phyloP scores from a whole-genome alignment of 495 filamentous ascomycete species.

The Neurospora sublineolata region DNA sequence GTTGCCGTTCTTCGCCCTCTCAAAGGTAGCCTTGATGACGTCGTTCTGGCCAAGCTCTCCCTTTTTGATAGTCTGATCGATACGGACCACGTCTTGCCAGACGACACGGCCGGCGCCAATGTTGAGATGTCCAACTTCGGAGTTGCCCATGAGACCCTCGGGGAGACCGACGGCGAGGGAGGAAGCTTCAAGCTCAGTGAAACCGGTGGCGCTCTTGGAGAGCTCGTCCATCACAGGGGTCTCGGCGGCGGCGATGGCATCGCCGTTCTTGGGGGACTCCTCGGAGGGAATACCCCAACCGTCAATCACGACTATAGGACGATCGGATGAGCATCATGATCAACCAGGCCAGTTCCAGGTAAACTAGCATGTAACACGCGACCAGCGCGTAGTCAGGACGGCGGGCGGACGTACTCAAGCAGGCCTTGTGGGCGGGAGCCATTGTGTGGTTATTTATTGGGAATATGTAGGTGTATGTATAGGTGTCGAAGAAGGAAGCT shows the following conservation, averaged over 20 bases:
- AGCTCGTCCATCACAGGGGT: constrained; percentile 56
- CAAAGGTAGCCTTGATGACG: constrained; percentile 65
- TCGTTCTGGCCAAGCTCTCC: constrained; percentile 66
- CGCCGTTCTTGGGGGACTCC: constrained; percentile 67
- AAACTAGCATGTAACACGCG: constrained; percentile 35
- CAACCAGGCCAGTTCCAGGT: constrained; percentile 43
- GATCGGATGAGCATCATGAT: constrained; percentile 36
- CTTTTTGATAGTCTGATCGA: constrained; percentile 91
- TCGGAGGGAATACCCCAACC: constrained; percentile 87
- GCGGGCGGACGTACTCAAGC: constrained; percentile 57
- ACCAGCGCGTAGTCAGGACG: constrained; percentile 34
- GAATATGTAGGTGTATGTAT: background rate
- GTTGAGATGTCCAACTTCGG: constrained; percentile 95
- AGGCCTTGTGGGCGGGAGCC: constrained; percentile 85
- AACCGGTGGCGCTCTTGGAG: constrained; percentile 28
- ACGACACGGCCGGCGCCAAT: constrained; percentile 96
- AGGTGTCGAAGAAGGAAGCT: background rate
- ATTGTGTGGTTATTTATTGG: constrained; percentile 34
- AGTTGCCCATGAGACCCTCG: constrained; percentile 97
- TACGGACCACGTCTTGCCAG: constrained; percentile 98
- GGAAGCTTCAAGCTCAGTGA: constrained; percentile 78
- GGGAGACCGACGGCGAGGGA: constrained; percentile 92
- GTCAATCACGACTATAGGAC: constrained; percentile 75
- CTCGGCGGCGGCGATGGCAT: constrained; percentile 86
- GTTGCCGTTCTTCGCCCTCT: constrained; percentile 73